phyloP scores from a whole-genome alignment of 2,329 filamentous ascomycete species.

The Chalara sp. region DNA sequence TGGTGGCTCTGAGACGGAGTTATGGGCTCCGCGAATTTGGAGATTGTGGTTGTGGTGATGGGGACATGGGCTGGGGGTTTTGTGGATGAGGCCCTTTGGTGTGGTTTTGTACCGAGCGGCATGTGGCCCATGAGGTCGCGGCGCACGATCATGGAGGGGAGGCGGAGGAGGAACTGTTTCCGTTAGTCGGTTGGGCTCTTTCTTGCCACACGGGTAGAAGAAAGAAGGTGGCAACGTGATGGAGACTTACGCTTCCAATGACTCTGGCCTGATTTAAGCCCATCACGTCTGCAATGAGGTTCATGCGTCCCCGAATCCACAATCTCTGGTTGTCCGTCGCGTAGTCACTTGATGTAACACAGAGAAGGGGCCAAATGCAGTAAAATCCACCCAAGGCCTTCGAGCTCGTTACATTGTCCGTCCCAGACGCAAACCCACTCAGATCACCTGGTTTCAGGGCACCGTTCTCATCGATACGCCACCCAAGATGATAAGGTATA shows the following conservation, averaged over 20 bases:
- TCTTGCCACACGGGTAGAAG: constrained; percentile 4
- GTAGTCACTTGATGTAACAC: constrained; percentile 49
- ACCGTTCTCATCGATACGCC: constrained; percentile 40
- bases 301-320: constrained; percentile 48
- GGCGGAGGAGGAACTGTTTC: constrained; percentile 45
- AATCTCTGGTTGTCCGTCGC: constrained; percentile 49
- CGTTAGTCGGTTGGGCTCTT: neutral
- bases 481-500: constrained; percentile 56
- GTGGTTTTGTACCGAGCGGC: constrained; percentile 7
- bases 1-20: neutral
- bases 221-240: neutral
- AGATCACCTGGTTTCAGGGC: constrained; percentile 27
- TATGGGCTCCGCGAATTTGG: neutral
- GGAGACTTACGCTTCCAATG: constrained; percentile 41
- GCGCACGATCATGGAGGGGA: constrained; percentile 55
- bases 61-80: constrained; percentile 6
- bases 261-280: constrained; percentile 53
- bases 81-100: constrained; percentile 1
- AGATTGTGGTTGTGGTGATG: neutral
- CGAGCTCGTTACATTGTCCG: constrained; percentile 34
- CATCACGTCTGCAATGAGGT: constrained; percentile 46
- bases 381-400: constrained; percentile 54
- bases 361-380: constrained; percentile 51
- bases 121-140: constrained; percentile 21
- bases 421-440: constrained; percentile 41